Conservation (phyloP, 2,329 filamentous ascomycete genomes). For the Aphanoascus verrucosus region DNA sequence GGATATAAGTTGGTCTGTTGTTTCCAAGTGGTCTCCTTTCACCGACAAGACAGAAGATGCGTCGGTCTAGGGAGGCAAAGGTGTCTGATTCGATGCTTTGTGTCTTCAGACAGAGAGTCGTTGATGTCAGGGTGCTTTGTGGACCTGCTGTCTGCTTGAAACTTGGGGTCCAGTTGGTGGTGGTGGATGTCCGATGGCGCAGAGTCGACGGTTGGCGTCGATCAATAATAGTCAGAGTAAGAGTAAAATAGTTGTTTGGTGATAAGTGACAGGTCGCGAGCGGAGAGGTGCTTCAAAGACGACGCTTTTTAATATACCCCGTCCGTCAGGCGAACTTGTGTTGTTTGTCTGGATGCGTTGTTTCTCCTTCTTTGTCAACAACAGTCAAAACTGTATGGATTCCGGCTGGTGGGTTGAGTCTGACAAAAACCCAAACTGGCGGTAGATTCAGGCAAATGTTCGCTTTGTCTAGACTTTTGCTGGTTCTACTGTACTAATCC, state of each 20-base stretch:
- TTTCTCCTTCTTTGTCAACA: slow-evolving; percentile 4
- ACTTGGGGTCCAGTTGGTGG: slow-evolving; percentile 1
- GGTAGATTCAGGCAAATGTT: slow-evolving; percentile 1
- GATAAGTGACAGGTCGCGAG: not conserved
- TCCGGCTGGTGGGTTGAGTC: not conserved
- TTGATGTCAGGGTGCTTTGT: slow-evolving; percentile 5
- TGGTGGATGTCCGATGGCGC: not conserved
- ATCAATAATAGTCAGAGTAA: not conserved
- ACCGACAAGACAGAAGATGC: slow-evolving; percentile 2
- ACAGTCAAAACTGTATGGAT: not conserved
- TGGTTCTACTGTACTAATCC: not conserved
- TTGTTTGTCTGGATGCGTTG: slow-evolving; percentile 5
- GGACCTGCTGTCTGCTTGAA: slow-evolving; percentile 5
- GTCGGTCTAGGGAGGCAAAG: not conserved
- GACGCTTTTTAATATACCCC: not conserved
- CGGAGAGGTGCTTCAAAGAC: not conserved
- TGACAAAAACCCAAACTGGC: not conserved
- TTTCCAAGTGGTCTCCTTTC: slow-evolving; percentile 7
- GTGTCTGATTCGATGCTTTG: slow-evolving; percentile 9
- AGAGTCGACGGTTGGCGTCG: not conserved
- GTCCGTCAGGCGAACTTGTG: not conserved
- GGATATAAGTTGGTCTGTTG: not conserved
- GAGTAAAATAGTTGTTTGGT: not conserved
- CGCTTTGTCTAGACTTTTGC: not conserved
- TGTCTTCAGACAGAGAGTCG: not conserved